A percentile compares a stretch with the other conserved stretches of the same genome.
Conservation (phyloP, 2,329 filamentous ascomycete genomes). For the Trichoderma sp. region DNA sequence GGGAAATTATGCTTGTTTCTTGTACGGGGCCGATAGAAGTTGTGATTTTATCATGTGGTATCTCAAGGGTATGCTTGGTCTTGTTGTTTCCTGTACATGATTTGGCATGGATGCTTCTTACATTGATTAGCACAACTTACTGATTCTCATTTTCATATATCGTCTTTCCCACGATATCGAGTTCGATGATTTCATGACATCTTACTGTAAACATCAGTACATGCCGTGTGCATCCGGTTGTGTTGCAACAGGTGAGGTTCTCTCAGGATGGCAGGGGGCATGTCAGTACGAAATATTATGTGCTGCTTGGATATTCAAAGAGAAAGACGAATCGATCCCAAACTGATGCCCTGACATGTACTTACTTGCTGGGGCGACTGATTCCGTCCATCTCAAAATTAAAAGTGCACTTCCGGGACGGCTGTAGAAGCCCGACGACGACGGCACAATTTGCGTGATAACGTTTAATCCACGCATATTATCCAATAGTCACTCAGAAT, state of each 20-base stretch:
- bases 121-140: not conserved
- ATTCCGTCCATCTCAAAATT: not conserved
- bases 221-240: not conserved
- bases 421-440: not conserved
- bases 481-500: not conserved
- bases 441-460: not conserved
- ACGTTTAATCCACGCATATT: not conserved
- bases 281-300: not conserved
- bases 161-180: not conserved
- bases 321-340: not conserved
- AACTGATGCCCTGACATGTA: not conserved
- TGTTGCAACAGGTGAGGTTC: not conserved
- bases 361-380: not conserved
- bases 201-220: not conserved
- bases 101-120: not conserved
- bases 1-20: not conserved
- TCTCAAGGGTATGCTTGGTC: not conserved
- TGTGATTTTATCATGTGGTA: not conserved
- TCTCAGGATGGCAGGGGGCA: not conserved
- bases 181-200: not conserved
- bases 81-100: not conserved
- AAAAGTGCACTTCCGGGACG: not conserved
- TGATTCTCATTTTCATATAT: not conserved
- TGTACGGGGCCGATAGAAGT: not conserved
- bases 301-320: not conserved